Conservation (phyloP, 2,329 filamentous ascomycete genomes). For the Aspergillus novofumigatus region DNA sequence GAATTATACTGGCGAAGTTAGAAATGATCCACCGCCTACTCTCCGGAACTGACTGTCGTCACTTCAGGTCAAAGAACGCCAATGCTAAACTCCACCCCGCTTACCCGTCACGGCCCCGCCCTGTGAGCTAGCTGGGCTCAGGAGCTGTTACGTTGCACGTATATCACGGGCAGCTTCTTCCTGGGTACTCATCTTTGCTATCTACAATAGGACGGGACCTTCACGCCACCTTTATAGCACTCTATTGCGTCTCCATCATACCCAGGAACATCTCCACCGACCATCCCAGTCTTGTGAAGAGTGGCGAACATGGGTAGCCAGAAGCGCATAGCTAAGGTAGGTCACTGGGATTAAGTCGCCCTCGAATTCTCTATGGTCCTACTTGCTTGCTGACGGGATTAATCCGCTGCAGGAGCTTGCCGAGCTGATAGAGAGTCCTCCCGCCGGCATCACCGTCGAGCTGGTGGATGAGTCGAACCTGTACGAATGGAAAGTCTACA, state of each 20-base stretch:
- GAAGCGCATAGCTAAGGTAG: conserved; percentile 47
- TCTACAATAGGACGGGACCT: neutral
- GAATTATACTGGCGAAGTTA: neutral
- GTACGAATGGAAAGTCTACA: conserved; percentile 63
- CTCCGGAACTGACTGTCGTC: neutral
- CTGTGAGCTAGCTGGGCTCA: neutral
- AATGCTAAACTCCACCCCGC: neutral
- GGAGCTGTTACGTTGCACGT: neutral
- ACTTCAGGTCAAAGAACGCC: neutral
- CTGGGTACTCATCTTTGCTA: neutral
- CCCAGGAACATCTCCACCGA: neutral
- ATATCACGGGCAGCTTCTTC: neutral
- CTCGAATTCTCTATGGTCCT: neutral
- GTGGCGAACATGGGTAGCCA: conserved; percentile 38
- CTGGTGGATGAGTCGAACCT: conserved; percentile 61
- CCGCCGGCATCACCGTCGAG: conserved; percentile 53
- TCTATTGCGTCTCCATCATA: neutral
- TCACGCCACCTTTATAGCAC: neutral
- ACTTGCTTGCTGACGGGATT: neutral
- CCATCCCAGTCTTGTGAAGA: conserved; percentile 8
- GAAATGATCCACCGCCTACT: neutral
- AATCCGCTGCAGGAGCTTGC: conserved; percentile 50
- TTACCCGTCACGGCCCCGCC: neutral
- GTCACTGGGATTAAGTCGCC: neutral
- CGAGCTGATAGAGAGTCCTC: conserved; percentile 55